Conservation (phyloP, 495 filamentous ascomycete genomes). For the Aspergillus heteromorphus region DNA sequence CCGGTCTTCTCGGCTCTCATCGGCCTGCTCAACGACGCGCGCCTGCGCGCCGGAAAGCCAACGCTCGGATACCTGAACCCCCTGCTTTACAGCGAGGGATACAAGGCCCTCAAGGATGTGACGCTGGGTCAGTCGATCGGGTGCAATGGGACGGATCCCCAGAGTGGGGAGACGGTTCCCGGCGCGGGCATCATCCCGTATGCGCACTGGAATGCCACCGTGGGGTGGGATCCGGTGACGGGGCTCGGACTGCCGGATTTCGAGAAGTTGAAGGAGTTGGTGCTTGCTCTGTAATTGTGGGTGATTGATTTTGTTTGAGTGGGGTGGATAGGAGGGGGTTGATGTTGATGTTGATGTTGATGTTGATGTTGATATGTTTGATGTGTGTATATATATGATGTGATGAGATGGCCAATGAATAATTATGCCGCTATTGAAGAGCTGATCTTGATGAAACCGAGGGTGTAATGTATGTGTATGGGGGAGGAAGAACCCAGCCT, state of each 20-base stretch:
- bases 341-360: too few species aligned
- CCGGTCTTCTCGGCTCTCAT: constrained; percentile 46
- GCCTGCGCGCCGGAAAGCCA: constrained; percentile 39
- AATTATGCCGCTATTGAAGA: background rate
- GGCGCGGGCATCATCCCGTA: constrained; percentile 11
- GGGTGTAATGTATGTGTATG: too few species aligned
- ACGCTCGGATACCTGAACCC: constrained; percentile 52
- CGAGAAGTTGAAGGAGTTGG: constrained; percentile 1
- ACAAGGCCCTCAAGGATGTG: constrained; percentile 47
- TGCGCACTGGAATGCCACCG: constrained; percentile 16
- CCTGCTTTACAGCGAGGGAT: background rate
- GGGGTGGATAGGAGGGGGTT: too few species aligned
- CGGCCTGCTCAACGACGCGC: constrained; percentile 47
- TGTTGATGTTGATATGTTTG: too few species aligned
- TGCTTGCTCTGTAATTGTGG: background rate
- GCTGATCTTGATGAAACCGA: background rate
- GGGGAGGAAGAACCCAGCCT: too few species aligned
- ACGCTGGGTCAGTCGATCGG: constrained; percentile 45
- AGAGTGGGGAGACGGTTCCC: background rate
- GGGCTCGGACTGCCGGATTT: background rate
- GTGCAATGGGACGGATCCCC: constrained; percentile 33
- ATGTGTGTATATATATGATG: background rate
- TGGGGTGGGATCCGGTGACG: constrained; percentile 2
- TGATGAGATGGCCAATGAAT: background rate
- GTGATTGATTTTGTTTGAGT: too few species aligned